phyloP scores from a whole-genome alignment of 139 green algal species.

The Tetradesmus obliquus region DNA sequence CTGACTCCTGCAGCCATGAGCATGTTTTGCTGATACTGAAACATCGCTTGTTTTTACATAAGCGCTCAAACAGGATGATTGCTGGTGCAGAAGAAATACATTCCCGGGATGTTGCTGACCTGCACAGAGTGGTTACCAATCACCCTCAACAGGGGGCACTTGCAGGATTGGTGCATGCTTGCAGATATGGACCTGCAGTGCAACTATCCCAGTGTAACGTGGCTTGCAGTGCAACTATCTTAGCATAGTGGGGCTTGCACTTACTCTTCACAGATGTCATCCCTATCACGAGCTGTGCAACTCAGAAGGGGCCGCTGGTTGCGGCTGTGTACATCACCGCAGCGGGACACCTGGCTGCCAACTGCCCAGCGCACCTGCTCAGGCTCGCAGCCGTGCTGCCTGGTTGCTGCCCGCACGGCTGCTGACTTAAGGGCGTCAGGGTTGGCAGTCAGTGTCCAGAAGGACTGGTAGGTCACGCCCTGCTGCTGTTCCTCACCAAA shows the following conservation, averaged over 20 bases:
- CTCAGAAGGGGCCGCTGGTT: background rate
- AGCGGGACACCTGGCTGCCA: background rate
- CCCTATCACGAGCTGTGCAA: background rate
- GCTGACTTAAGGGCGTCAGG: constrained; percentile 1
- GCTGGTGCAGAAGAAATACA: no score
- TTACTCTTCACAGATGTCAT: background rate
- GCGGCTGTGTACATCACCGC: background rate
- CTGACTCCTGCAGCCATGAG: background rate
- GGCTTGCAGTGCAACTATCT: no score
- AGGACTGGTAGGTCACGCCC: background rate
- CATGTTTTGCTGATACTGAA: no score
- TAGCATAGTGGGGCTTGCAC: background rate
- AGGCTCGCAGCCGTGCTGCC: background rate
- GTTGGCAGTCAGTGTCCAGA: constrained; percentile 23
- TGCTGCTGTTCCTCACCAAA: no score
- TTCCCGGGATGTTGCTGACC: no score
- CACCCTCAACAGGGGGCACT: no score
- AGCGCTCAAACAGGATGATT: no score
- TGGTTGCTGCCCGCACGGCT: background rate
- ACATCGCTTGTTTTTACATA: no score
- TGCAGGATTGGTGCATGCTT: no score
- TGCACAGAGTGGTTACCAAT: no score
- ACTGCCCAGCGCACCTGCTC: background rate
- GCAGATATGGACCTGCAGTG: no score
- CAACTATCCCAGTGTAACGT: no score